phyloP scores from a whole-genome alignment of 257 asterid genomes.

The Fraxinus quadrangulata region DNA sequence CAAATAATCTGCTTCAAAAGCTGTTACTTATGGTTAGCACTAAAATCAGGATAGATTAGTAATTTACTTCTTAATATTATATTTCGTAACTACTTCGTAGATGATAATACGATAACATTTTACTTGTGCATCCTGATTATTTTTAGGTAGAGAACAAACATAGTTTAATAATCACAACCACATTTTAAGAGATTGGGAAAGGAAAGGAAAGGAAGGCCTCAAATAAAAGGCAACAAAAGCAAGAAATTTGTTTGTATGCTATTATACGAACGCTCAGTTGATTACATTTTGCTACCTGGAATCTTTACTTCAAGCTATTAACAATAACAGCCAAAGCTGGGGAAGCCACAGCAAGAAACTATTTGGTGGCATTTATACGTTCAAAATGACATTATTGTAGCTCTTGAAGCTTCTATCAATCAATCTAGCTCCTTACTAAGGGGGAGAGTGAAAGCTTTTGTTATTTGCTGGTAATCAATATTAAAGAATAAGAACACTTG shows the following conservation, averaged over 20 bases:
- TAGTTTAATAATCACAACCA: background rate
- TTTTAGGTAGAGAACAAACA: constrained; percentile 1
- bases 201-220: background rate
- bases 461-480: background rate
- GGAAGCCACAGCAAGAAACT: constrained; percentile 3
- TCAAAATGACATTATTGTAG: background rate
- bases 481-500: constrained; percentile 1
- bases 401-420: too few species aligned
- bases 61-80: background rate
- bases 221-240: background rate
- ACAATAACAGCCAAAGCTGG: background rate
- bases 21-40: background rate
- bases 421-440: too few species aligned
- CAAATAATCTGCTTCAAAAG: background rate
- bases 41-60: background rate
- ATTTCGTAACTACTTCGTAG: background rate
- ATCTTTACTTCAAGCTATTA: background rate
- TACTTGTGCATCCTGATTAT: background rate
- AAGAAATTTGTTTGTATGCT: background rate
- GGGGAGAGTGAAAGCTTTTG: background rate
- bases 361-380: background rate
- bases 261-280: background rate
- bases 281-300: constrained; percentile 9
- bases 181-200: too few species aligned
- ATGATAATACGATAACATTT: background rate